These are phyloP conservation scores for Westerdykella aurantiaca DNA, from an alignment of 2,329 filamentous ascomycete species.

Conservation along the genomic window DNA sequence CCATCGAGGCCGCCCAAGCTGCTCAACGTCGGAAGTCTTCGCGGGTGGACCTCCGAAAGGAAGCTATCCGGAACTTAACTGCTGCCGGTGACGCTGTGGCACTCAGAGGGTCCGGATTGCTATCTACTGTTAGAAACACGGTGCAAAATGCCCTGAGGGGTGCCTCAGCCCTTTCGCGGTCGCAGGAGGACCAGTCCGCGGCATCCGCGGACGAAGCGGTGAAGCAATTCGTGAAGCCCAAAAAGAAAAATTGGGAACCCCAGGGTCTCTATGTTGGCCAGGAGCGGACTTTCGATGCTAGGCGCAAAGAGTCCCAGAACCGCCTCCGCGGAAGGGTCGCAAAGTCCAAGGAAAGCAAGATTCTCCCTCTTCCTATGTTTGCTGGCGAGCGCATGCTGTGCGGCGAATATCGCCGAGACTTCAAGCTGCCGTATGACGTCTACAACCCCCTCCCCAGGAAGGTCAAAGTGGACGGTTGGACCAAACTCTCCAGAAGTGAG, in stretches of 20 bases:
- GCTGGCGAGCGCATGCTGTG: conserved; percentile 66
- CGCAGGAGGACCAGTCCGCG: background rate
- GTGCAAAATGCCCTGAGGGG: conserved; percentile 26
- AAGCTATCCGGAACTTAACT: conserved; percentile 26
- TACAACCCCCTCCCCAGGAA: conserved; percentile 83
- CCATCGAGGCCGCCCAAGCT: conserved; percentile 27
- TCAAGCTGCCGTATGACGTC: conserved; percentile 82
- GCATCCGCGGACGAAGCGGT: conserved; percentile 11
- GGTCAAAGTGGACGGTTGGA: conserved; percentile 89
- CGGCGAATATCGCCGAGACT: conserved; percentile 60
- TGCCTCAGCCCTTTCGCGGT: conserved; percentile 13
- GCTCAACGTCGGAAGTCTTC: conserved; percentile 29
- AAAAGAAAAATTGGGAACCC: conserved; percentile 69
- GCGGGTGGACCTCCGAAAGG: conserved; percentile 30
- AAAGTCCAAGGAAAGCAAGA: conserved; percentile 45
- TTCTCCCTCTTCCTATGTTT: conserved; percentile 73
- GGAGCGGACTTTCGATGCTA: conserved; percentile 38
- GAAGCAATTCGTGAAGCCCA: conserved; percentile 25
- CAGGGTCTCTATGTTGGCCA: conserved; percentile 89
- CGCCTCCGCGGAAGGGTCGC: conserved; percentile 32
- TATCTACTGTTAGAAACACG: conserved; percentile 36
- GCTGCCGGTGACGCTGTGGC: conserved; percentile 24
- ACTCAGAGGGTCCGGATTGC: conserved; percentile 27
- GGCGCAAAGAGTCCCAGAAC: conserved; percentile 44
- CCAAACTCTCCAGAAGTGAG: conserved; percentile 85